These are phyloP conservation scores for Cadophora malorum DNA, from an alignment of 2,329 filamentous ascomycete genomes.

Conservation along the genomic window DNA sequence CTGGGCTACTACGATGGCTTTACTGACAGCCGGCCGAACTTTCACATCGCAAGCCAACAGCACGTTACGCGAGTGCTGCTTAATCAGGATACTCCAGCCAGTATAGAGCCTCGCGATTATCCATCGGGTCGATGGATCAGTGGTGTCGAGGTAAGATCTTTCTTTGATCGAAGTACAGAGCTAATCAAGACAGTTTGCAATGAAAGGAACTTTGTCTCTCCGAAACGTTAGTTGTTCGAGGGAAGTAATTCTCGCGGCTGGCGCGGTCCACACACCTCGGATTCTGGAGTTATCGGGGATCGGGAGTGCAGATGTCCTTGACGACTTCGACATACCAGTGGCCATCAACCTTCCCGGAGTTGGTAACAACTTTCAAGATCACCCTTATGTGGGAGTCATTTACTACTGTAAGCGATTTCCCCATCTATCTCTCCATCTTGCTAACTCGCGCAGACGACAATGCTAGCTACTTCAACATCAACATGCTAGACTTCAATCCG, in stretches of 20 bases:
- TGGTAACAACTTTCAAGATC: slow-evolving; percentile 65
- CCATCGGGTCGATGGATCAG: slow-evolving; percentile 35
- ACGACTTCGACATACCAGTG: slow-evolving; percentile 54
- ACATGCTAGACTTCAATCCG: slow-evolving; percentile 33
- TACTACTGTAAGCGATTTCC: slow-evolving; percentile 36
- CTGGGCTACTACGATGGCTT: slow-evolving; percentile 20
- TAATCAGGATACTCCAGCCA: slow-evolving; percentile 38
- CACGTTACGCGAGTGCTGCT: slow-evolving; percentile 45
- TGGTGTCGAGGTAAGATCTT: slow-evolving; percentile 49
- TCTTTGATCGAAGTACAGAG: neutral
- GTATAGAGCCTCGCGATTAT: slow-evolving; percentile 25
- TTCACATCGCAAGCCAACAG: slow-evolving; percentile 47
- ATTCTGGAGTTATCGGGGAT: slow-evolving; percentile 55
- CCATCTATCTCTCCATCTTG: neutral
- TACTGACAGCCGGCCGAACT: slow-evolving; percentile 17
- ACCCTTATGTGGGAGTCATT: slow-evolving; percentile 46
- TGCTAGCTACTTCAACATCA: slow-evolving; percentile 34
- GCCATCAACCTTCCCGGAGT: slow-evolving; percentile 65
- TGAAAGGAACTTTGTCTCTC: slow-evolving; percentile 33
- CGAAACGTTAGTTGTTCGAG: slow-evolving; percentile 50
- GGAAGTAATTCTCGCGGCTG: slow-evolving; percentile 58
- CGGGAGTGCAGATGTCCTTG: slow-evolving; percentile 49
- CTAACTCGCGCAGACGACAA: slow-evolving; percentile 36
- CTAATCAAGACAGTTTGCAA: slow-evolving; percentile 33
- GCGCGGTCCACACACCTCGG: slow-evolving; percentile 54